These are phyloP conservation scores for Talaromyces pinophilus DNA, from an alignment of 2,329 filamentous ascomycete species.

Conservation along the genomic window DNA sequence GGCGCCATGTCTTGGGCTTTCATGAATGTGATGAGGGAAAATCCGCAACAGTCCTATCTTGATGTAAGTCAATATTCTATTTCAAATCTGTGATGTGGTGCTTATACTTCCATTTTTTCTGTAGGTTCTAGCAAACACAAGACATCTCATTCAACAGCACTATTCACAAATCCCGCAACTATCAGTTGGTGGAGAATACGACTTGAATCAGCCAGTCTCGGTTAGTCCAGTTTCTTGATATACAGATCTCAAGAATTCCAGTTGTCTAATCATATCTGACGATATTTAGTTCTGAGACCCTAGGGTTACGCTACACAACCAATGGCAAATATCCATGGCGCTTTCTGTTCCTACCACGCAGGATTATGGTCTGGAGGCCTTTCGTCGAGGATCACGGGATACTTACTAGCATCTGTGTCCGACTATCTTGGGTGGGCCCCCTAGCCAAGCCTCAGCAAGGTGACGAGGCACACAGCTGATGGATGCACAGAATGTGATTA, in stretches of 20 bases:
- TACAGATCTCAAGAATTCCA: not conserved
- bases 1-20: slow-evolving; percentile 26
- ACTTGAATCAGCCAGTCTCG: slow-evolving; percentile 19
- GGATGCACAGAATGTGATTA: not conserved
- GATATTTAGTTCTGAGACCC: not conserved
- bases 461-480: not conserved
- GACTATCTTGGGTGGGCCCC: not conserved
- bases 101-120: slow-evolving; percentile 23
- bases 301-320: not conserved
- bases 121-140: slow-evolving; percentile 34
- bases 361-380: not conserved
- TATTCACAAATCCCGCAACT: slow-evolving; percentile 36
- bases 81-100: not conserved
- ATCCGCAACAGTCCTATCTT: slow-evolving; percentile 19
- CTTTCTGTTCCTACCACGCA: not conserved
- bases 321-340: not conserved
- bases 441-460: not conserved
- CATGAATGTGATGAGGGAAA: slow-evolving; percentile 23
- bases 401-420: not conserved
- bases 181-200: slow-evolving; percentile 24
- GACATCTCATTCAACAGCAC: slow-evolving; percentile 28
- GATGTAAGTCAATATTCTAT: slow-evolving; percentile 1
- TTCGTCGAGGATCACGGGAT: not conserved
- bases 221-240: slow-evolving; percentile 7
- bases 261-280: not conserved